Evolutionary conservation across 2,329 filamentous ascomycete species (phyloP).

Genomic region (Penicillium corylophilum): DNA sequence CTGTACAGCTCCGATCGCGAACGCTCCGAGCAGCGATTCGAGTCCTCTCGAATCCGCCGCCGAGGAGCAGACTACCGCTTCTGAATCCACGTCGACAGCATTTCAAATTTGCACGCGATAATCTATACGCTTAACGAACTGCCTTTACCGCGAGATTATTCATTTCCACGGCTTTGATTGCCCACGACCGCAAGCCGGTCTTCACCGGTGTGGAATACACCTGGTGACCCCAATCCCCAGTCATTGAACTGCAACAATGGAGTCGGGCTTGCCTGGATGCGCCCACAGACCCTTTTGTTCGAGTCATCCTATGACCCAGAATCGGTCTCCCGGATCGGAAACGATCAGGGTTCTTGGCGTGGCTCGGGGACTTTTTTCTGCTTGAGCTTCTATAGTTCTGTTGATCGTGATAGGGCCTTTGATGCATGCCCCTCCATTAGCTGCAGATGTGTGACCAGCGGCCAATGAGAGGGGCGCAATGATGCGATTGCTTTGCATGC

Average conservation of each 20-base stretch:
- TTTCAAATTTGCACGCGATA: neutral
- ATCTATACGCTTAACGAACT: constrained; percentile 1
- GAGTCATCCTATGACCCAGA: neutral
- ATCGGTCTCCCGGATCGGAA: constrained; percentile 14
- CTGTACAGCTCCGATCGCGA: constrained; percentile 36
- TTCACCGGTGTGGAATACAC: neutral
- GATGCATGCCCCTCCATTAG: neutral
- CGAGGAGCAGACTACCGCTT: constrained; percentile 33
- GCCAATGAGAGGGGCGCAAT: constrained; percentile 4
- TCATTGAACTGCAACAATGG: neutral
- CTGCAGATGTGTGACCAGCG: neutral
- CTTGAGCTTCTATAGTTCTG: constrained; percentile 12
- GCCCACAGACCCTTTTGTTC: constrained; percentile 3
- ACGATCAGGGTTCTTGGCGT: constrained; percentile 6
- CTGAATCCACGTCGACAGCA: constrained; percentile 4
- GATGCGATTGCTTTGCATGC: neutral
- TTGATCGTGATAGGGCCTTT: constrained; percentile 5
- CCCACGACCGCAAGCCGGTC: constrained; percentile 11
- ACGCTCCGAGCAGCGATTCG: constrained; percentile 34
- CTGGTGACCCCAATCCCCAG: neutral
- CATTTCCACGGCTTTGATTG: constrained; percentile 5
- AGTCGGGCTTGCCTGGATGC: neutral
- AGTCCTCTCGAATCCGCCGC: constrained; percentile 30
- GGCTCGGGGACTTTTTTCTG: constrained; percentile 4
- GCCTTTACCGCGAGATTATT: neutral